Evolutionary conservation across 2,329 filamentous ascomycete genomes (phyloP).

Genomic region (Sporothrix protearum): DNA sequence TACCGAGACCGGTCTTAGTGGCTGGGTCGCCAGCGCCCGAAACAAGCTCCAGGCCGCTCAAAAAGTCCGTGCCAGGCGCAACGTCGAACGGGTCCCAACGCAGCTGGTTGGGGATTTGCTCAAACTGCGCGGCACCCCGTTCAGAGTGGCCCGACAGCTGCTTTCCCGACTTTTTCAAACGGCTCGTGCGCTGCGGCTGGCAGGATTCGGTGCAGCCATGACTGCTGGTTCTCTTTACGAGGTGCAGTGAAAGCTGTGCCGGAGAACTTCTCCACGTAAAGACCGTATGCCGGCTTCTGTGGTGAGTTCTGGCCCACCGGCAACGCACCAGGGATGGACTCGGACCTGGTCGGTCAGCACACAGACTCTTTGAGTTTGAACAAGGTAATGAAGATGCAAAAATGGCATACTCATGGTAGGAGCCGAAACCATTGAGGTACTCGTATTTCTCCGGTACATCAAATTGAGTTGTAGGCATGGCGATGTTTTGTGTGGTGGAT

Average conservation of each 20-base stretch:
- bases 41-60: constrained; percentile 62
- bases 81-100: constrained; percentile 68
- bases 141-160: constrained; percentile 33
- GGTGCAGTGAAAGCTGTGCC: constrained; percentile 70
- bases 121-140: constrained; percentile 40
- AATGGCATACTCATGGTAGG: constrained; percentile 65
- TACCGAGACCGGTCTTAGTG: constrained; percentile 75
- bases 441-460: constrained; percentile 57
- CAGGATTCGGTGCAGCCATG: constrained; percentile 68
- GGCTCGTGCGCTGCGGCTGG: constrained; percentile 60
- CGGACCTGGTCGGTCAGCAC: constrained; percentile 51
- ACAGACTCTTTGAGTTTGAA: not conserved
- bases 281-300: constrained; percentile 71
- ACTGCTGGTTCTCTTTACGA: constrained; percentile 64
- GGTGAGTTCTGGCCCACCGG: constrained; percentile 76
- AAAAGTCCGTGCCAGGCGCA: constrained; percentile 55
- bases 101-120: constrained; percentile 76
- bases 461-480: constrained; percentile 52
- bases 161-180: constrained; percentile 40
- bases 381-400: not conserved
- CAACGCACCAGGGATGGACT: constrained; percentile 73
- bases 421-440: constrained; percentile 75
- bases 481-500: constrained; percentile 16
- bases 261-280: constrained; percentile 78
- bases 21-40: constrained; percentile 77